Evolutionary conservation across 495 filamentous ascomycete species (phyloP), one percentile per base, ranked within the genome.

Genomic region (Trichodelitschia bisporula): DNA sequence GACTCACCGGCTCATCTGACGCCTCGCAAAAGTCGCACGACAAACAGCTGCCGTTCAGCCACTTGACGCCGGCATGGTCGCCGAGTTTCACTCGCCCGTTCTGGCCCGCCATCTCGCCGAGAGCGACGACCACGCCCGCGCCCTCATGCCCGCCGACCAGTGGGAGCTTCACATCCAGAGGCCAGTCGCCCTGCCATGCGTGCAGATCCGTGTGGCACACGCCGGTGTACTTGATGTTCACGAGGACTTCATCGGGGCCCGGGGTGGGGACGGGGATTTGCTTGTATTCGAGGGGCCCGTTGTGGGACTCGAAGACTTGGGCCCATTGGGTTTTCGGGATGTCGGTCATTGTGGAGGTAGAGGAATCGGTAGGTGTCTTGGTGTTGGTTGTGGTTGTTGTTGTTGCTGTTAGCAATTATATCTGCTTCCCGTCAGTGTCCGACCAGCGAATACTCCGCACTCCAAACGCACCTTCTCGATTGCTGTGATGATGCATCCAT

Each of bases 61-160:
- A 92, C 56, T 43, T 11, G 40, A 91, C 65, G 46, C 80, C 82
- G 27, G 62, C 82, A 43, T 75, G 29, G 10, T 31, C 26, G 18
- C 18, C 17, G 37, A 86, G 58, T 42, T 80, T 51, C 35, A 83
- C 51, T n/a, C n/a, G n/a, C n/a, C n/a, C n/a, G n/a, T n/a, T n/a
- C 24, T 77, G 74, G 8, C 61, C 54, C 14, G 79, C 78, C 5
- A 82, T 57, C 4, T 65, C 52, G 36, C 82, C 82, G 32, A 61
- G 60, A 15, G 77, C 77, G 13, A 89, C 80, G 19, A 92, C 75
- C 23, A 82, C 53, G 43, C 82, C 82, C 18, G 82, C 77, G 31
- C 44, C 83, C 54, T 91, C 82, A 54, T 93, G 83, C n/a, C 83
- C 83, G 41, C 83, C 82, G 24, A 93, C 72, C n/a, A 90, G 59